Conservation (phyloP, 2,329 filamentous ascomycete genomes). For the Pseudogymnoascus sp. region DNA sequence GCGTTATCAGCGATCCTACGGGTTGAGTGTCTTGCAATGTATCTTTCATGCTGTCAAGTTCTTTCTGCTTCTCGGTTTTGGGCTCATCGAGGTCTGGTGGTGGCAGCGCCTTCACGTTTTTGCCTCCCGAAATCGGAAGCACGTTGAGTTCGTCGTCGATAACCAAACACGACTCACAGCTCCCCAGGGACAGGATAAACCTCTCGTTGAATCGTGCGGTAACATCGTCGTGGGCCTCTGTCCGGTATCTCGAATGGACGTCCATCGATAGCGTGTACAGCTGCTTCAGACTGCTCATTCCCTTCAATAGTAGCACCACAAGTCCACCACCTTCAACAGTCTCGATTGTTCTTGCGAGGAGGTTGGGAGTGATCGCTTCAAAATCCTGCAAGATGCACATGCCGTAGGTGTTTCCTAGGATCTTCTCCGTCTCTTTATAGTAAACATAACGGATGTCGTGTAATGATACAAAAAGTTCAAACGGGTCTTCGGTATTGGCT, state of each 20-base stretch:
- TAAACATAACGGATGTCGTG: conserved; percentile 98
- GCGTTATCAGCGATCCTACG: conserved; percentile 72
- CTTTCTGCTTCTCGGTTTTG: conserved; percentile 63
- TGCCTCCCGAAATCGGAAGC: conserved; percentile 90
- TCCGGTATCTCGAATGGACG: conserved; percentile 90
- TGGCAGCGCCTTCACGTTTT: conserved; percentile 76
- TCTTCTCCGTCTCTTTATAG: conserved; percentile 99
- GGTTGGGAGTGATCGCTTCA: conserved; percentile 94
- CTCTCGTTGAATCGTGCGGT: conserved; percentile 95
- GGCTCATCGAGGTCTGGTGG: conserved; percentile 67
- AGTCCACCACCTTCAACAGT: conserved; percentile 95
- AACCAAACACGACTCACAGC: conserved; percentile 88
- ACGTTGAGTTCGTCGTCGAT: conserved; percentile 98
- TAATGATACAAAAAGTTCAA: conserved; percentile 93
- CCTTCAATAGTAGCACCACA: conserved; percentile 84
- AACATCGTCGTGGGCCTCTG: conserved; percentile 92
- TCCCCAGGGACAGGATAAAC: conserved; percentile 91
- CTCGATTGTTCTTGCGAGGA: conserved; percentile 89
- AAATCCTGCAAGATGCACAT: conserved; percentile 99
- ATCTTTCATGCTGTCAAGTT: conserved; percentile 83
- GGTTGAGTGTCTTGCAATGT: conserved; percentile 78
- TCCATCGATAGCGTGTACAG: conserved; percentile 97
- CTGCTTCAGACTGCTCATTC: conserved; percentile 95
- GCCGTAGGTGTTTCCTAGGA: conserved; percentile 93
- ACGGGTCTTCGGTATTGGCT: conserved; percentile 85